Evolutionary conservation across 495 filamentous ascomycete species (phyloP), one percentile per base, ranked within the genome.

Genomic region (Aspergillus conjunctus): DNA sequence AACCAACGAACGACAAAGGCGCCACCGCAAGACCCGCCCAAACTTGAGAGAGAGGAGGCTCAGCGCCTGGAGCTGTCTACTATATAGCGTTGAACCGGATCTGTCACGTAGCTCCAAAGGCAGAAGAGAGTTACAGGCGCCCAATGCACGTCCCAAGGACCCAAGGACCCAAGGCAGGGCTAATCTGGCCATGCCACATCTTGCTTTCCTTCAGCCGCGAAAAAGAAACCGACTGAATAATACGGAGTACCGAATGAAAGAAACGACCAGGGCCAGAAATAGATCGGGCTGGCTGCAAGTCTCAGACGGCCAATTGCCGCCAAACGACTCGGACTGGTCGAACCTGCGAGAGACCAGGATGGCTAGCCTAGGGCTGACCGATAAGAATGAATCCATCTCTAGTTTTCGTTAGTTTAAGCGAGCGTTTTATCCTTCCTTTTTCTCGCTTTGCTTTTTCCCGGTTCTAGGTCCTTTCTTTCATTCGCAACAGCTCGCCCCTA

Each of bases 281-380:
- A 59, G 49, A 33, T n/a, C 51, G 41, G 17, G 59, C 45, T 58
- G 54, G 31, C 58, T 50, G 55, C 50, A 63, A 48, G 60, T 63
- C 50, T 63, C 55, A 63, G 17, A 48, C 21, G 21, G 44, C 21
- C 44, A 20, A 18, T 48, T 1, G 15, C 10, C 44, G 43, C 43
- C 43, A 17, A 17, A 18, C 43, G n/a, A 51, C 54, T 62, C 20
- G 49, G 49, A 51, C 41, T 39, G 32, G 49, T 45, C 51, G 33
- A 8, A 22, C 52, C 26, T 22, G 34, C 18, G 22, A 22, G 12
- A 21, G 37, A 41, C 33, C 21, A 41, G 52, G 45, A 37, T 58
- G 15, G 22, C 26, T 37, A 15, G 30, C n/a, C 52, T 59, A 53
- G 56, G 58, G 50, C 50, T 53, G 50, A 60, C 57, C 20, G 56